phyloP scores from a whole-genome alignment of 768 basidiomycete genomes.

The Pulveroboletus sp. region DNA sequence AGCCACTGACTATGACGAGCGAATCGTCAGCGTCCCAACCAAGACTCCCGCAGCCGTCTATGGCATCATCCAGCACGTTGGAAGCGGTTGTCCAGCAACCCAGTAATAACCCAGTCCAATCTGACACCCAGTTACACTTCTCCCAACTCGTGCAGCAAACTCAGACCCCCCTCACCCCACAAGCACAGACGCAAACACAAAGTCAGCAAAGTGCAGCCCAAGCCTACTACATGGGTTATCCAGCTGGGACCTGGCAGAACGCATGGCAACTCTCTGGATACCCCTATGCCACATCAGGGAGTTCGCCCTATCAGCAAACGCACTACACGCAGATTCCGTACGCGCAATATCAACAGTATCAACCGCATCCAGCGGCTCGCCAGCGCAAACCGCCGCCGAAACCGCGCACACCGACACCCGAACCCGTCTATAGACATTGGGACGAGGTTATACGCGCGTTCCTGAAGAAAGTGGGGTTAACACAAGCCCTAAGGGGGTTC shows the following conservation, averaged over 20 bases:
- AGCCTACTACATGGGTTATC: slow-evolving; percentile 32
- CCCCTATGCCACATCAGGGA: slow-evolving; percentile 28
- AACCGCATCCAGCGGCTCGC: slow-evolving; percentile 23
- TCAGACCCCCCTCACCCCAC: slow-evolving; percentile 18
- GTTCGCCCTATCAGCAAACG: slow-evolving; percentile 30
- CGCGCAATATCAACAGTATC: slow-evolving; percentile 32
- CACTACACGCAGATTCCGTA: slow-evolving; percentile 34
- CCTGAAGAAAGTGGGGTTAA: slow-evolving; percentile 48
- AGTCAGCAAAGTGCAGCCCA: slow-evolving; percentile 27
- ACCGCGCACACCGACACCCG: slow-evolving; percentile 34
- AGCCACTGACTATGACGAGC: slow-evolving; percentile 31
- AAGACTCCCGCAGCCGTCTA: slow-evolving; percentile 30
- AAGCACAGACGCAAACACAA: slow-evolving; percentile 14
- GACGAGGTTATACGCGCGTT: slow-evolving; percentile 54
- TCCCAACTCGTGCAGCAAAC: slow-evolving; percentile 19
- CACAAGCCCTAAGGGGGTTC: slow-evolving; percentile 57
- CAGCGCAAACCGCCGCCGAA: slow-evolving; percentile 27
- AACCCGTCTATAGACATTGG: slow-evolving; percentile 55
- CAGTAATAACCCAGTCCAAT: slow-evolving; percentile 13
- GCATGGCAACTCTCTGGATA: slow-evolving; percentile 33
- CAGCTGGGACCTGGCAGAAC: slow-evolving; percentile 31
- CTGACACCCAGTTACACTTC: slow-evolving; percentile 10
- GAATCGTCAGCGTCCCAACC: slow-evolving; percentile 40
- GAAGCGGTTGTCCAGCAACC: slow-evolving; percentile 8
- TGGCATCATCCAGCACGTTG: slow-evolving; percentile 5